Conservation (phyloP, 768 basidiomycete species). For the Leucocoprinus birnbaumii region DNA sequence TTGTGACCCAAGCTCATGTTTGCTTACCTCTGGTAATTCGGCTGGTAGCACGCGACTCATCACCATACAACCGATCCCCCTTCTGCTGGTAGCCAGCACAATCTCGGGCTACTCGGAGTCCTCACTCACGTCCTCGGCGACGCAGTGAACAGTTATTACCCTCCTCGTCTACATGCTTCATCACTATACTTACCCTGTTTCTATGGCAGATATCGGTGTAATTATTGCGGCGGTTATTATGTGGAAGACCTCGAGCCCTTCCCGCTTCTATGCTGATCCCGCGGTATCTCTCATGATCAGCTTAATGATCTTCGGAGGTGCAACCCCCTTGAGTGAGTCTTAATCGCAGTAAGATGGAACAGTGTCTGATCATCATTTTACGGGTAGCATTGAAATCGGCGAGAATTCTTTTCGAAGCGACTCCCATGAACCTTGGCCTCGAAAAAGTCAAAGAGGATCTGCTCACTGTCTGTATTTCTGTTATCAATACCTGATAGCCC, state of each 20-base stretch:
- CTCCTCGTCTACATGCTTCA: constrained; percentile 8
- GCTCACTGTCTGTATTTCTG: constrained; percentile 30
- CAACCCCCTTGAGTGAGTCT: constrained; percentile 47
- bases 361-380: not conserved
- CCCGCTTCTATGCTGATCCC: constrained; percentile 52
- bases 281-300: constrained; percentile 48
- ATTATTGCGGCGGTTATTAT: constrained; percentile 50
- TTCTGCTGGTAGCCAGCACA: constrained; percentile 27
- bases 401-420: constrained; percentile 50
- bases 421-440: constrained; percentile 45
- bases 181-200: not conserved
- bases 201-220: constrained; percentile 46
- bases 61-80: constrained; percentile 44
- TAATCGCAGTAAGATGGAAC: not conserved
- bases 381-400: constrained; percentile 41
- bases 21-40: no score
- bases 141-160: constrained; percentile 44
- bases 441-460: constrained; percentile 47
- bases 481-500: no score
- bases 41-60: constrained; percentile 48
- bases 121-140: constrained; percentile 51
- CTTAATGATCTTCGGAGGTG: constrained; percentile 49
- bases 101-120: constrained; percentile 46
- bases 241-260: constrained; percentile 37
- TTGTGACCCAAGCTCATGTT: no score